A percentile compares a stretch with the other conserved stretches of the same genome.
phyloP scores from a whole-genome alignment of 225 moss, liverwort and hornwort species.

The Straminergon stramineum region DNA sequence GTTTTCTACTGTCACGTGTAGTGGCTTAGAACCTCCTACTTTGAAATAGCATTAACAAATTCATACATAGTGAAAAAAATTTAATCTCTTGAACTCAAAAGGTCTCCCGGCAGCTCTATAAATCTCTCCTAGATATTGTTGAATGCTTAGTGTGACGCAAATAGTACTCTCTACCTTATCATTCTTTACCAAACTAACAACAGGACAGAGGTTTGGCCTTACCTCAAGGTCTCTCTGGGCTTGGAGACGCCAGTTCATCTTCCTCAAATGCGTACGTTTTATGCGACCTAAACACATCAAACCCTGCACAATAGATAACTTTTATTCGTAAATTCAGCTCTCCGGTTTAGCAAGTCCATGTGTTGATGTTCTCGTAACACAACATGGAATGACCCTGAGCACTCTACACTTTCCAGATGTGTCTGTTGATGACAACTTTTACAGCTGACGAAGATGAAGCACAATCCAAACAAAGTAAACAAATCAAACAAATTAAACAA shows the following conservation, averaged over 20 bases:
- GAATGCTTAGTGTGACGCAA: background rate
- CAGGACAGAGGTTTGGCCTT: background rate
- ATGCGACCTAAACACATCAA: slow-evolving; percentile 50
- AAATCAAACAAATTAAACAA: background rate
- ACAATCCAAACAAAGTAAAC: background rate
- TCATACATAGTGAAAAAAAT: background rate
- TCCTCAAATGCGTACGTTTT: slow-evolving; percentile 29
- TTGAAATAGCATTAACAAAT: background rate
- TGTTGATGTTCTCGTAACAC: background rate
- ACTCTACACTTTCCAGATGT: background rate
- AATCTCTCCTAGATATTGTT: background rate
- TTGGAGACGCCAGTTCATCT: slow-evolving; percentile 25
- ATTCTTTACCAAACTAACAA: background rate
- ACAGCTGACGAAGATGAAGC: background rate
- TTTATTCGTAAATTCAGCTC: background rate
- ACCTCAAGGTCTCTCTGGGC: slow-evolving; percentile 54
- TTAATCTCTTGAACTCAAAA: background rate
- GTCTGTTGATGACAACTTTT: background rate
- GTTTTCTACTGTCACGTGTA: background rate
- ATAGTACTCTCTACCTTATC: background rate
- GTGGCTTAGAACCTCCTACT: background rate
- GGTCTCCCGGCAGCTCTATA: background rate
- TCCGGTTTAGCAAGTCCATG: background rate
- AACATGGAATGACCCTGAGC: background rate
- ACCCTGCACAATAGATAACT: slow-evolving; percentile 16